Conservation (phyloP, 257 asterid species). For the Nicotiana noctiflora region DNA sequence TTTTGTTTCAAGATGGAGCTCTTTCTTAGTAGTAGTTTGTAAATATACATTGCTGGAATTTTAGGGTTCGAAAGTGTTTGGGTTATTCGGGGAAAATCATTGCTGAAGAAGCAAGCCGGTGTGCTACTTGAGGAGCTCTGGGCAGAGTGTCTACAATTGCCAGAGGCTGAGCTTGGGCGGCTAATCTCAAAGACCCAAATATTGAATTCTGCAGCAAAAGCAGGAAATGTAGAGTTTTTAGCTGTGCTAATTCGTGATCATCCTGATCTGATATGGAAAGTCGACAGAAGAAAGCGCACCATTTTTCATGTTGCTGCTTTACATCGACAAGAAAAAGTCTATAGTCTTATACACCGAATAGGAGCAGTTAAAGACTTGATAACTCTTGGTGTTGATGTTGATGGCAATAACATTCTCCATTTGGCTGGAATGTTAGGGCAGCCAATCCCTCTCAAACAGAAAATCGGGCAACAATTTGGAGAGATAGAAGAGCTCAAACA, state of each 20-base stretch:
- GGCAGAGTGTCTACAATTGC: too few relatives aligned
- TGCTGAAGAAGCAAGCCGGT: too few relatives aligned
- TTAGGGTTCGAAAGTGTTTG: too few relatives aligned
- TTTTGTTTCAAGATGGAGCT: too few relatives aligned
- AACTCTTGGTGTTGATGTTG: background rate
- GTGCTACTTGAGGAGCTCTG: too few relatives aligned
- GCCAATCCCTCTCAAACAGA: background rate
- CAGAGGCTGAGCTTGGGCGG: too few relatives aligned
- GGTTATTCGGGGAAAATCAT: too few relatives aligned
- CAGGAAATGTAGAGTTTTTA: conserved; percentile 24
- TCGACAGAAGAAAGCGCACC: background rate
- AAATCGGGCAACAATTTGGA: background rate
- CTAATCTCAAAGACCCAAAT: too few relatives aligned
- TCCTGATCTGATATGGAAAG: conserved; percentile 20
- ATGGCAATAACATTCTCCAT: conserved; percentile 26
- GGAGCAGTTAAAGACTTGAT: conserved; percentile 15
- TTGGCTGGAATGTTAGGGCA: conserved; percentile 20
- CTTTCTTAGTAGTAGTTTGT: too few relatives aligned
- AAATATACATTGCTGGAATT: too few relatives aligned
- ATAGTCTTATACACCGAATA: conserved; percentile 11
- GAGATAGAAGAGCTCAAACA: background rate
- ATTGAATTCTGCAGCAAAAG: conserved; percentile 8
- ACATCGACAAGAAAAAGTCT: conserved; percentile 23
- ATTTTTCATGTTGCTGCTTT: conserved; percentile 24
- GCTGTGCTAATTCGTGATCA: background rate